phyloP scores from a whole-genome alignment of 176 grass and related monocot species.

The Areca catechu region DNA sequence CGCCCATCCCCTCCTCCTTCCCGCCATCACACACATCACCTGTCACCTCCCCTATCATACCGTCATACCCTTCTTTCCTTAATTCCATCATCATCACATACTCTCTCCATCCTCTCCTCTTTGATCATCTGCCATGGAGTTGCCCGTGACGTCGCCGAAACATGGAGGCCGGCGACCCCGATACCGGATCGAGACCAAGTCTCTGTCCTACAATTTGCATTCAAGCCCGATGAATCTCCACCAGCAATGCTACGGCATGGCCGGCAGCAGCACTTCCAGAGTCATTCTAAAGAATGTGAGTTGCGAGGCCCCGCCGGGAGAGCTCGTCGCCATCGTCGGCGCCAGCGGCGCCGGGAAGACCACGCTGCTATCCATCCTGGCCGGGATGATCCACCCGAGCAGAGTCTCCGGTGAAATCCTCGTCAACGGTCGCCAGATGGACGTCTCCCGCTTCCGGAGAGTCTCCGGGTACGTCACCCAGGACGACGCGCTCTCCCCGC shows the following conservation, averaged over 20 bases:
- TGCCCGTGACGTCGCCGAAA: slow-evolving; percentile 4
- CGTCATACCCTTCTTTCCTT: slow-evolving; percentile 11
- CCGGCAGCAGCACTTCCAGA: slow-evolving; percentile 9
- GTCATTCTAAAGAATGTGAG: slow-evolving; percentile 33
- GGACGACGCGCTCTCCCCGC: slow-evolving; percentile 83
- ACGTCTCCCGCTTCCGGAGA: slow-evolving; percentile 55
- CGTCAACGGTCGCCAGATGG: slow-evolving; percentile 56
- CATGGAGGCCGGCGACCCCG: slow-evolving; percentile 26
- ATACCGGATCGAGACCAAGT: slow-evolving; percentile 65
- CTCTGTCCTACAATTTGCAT: slow-evolving; percentile 49
- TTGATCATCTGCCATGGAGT: slow-evolving; percentile 36
- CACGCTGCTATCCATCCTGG: slow-evolving; percentile 72
- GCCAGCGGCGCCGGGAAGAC: slow-evolving; percentile 89
- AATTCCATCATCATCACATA: background rate
- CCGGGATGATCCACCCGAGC: slow-evolving; percentile 43
- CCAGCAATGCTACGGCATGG: background rate
- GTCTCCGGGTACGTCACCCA: slow-evolving; percentile 85
- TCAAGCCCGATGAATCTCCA: background rate
- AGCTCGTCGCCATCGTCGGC: slow-evolving; percentile 74
- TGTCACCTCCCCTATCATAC: slow-evolving; percentile 6
- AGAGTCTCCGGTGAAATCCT: slow-evolving; percentile 41
- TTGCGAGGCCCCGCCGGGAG: slow-evolving; percentile 55
- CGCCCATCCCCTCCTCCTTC: slow-evolving; percentile 38
- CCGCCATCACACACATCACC: background rate
- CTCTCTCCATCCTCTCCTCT: background rate